phyloP scores from a whole-genome alignment of 2,329 filamentous ascomycete species.

The Phyllachora maydis region DNA sequence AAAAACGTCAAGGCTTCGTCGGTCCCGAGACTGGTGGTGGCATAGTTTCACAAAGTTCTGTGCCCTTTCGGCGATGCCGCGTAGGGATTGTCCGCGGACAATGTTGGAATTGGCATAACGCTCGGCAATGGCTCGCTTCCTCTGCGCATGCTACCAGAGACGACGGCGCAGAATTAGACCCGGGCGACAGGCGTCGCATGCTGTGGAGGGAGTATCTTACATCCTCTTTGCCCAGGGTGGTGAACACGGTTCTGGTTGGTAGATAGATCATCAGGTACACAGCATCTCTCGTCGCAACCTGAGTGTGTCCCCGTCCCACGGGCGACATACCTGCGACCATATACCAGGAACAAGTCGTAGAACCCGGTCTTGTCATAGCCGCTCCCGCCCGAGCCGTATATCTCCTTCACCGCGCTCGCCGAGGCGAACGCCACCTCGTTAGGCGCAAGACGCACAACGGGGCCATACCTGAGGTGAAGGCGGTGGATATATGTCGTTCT shows the following conservation, averaged over 20 bases:
- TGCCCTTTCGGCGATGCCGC: slow-evolving; percentile 36
- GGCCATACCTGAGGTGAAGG: slow-evolving; percentile 32
- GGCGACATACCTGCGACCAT: slow-evolving; percentile 25
- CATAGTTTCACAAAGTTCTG: slow-evolving; percentile 32
- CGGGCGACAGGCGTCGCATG: background rate
- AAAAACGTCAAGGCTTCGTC: slow-evolving; percentile 35
- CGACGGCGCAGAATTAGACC: no score
- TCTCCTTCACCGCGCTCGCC: slow-evolving; percentile 34
- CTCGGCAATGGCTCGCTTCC: slow-evolving; percentile 42
- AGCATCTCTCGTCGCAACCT: background rate
- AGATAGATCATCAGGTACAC: no score
- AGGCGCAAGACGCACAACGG: slow-evolving; percentile 33
- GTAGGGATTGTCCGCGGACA: slow-evolving; percentile 29
- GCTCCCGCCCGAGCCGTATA: slow-evolving; percentile 39
- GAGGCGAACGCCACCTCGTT: slow-evolving; percentile 39
- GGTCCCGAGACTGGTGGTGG: slow-evolving; percentile 16
- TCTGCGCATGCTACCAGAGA: slow-evolving; percentile 40
- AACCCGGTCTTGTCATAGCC: slow-evolving; percentile 46
- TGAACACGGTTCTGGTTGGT: slow-evolving; percentile 40
- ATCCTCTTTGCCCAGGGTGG: slow-evolving; percentile 30
- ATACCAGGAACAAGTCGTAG: slow-evolving; percentile 38
- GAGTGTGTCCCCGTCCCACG: no score
- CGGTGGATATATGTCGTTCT: slow-evolving; percentile 32
- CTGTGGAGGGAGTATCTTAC: slow-evolving; percentile 13
- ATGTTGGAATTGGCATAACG: slow-evolving; percentile 50